A percentile compares a stretch with the other conserved stretches of the same genome.
These are phyloP conservation scores for Coemansia sp. DNA, from an alignment of 192 early-diverging fungal species.

Conservation along the genomic window DNA sequence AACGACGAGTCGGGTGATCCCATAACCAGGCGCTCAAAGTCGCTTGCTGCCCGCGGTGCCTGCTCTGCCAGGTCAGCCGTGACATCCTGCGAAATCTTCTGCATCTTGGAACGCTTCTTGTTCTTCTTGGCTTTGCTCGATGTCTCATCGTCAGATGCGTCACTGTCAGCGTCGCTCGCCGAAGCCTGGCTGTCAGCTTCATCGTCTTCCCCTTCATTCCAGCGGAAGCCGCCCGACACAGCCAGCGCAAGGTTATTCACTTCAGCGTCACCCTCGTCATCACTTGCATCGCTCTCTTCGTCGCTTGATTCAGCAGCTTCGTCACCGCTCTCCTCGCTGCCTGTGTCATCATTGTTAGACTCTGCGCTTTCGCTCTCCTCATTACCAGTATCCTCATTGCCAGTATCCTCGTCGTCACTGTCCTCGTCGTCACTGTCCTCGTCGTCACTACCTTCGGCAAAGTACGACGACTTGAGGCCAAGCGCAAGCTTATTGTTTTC, in stretches of 20 bases:
- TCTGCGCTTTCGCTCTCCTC: too few species aligned
- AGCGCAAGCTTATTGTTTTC: constrained; percentile 70
- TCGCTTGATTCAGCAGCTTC: background rate
- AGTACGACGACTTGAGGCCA: constrained; percentile 84
- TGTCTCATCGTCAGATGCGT: constrained; percentile 58
- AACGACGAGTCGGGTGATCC: constrained; percentile 95
- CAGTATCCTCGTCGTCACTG: constrained; percentile 12
- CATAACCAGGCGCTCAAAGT: constrained; percentile 91
- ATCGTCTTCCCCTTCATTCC: constrained; percentile 50
- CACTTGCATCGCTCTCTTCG: constrained; percentile 13
- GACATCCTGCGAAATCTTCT: constrained; percentile 63
- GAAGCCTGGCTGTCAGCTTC: constrained; percentile 5
- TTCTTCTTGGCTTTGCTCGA: constrained; percentile 19
- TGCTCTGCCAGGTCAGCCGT: constrained; percentile 66
- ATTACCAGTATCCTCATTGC: constrained; percentile 19
- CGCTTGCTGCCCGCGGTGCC: constrained; percentile 74
- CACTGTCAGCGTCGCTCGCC: constrained; percentile 41
- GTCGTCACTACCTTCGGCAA: constrained; percentile 54
- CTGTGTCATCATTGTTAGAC: background rate
- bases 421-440: background rate
- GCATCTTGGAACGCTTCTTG: constrained; percentile 61
- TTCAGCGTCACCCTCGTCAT: constrained; percentile 20
- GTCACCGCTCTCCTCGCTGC: constrained; percentile 14
- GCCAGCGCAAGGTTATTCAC: constrained; percentile 25
- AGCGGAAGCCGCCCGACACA: constrained; percentile 53